These are phyloP conservation scores for Alternaria arborescens DNA, from an alignment of 2,329 filamentous ascomycete species.

Conservation along the genomic window DNA sequence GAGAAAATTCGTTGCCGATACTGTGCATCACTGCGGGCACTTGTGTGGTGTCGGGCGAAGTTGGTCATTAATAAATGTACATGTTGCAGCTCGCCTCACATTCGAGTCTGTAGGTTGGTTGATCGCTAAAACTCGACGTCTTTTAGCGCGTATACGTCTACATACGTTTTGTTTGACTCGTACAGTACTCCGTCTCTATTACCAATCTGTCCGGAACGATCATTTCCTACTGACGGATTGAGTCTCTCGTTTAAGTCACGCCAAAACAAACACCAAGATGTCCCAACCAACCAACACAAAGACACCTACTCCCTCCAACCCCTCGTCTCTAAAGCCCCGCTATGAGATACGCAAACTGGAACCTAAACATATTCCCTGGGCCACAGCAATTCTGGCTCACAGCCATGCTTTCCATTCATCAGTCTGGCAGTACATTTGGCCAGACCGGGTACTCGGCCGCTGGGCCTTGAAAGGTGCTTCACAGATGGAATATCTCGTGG, in stretches of 20 bases:
- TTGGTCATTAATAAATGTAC: not conserved
- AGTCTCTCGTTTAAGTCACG: not conserved
- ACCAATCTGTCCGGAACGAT: not conserved
- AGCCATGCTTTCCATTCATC: constrained; percentile 43
- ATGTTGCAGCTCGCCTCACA: not conserved
- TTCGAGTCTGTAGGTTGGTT: not conserved
- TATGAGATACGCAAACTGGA: constrained; percentile 44
- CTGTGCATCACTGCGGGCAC: not conserved
- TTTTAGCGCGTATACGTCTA: not conserved
- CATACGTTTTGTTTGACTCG: not conserved
- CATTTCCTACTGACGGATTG: not conserved
- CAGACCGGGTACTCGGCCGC: constrained; percentile 26
- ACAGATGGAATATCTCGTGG: constrained; percentile 38
- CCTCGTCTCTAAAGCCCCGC: constrained; percentile 37
- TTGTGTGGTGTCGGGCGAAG: not conserved
- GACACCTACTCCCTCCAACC: constrained; percentile 29
- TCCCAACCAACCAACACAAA: not conserved
- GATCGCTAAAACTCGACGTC: not conserved
- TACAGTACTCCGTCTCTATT: not conserved
- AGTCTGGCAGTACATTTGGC: constrained; percentile 40
- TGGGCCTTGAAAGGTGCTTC: constrained; percentile 18
- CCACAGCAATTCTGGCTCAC: constrained; percentile 41
- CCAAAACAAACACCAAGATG: not conserved
- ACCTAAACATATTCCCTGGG: constrained; percentile 41
- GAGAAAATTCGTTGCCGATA: not conserved